Percentiles rank a stretch among this genome's conserved stretches.
phyloP scores from a whole-genome alignment of 345 rosid species.

The Fremontodendron californicum region DNA sequence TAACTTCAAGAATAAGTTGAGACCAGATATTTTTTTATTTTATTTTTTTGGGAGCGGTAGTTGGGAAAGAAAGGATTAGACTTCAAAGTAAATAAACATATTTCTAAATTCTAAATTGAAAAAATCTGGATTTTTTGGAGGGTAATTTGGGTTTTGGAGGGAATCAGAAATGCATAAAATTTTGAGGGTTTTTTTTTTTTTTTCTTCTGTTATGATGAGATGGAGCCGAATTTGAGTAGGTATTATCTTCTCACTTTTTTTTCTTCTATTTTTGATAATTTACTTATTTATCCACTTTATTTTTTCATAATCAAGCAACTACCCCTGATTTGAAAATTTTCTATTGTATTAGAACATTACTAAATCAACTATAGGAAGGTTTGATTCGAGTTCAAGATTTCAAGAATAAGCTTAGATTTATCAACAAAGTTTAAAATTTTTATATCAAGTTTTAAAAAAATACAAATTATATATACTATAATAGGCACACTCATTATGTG shows the following conservation, averaged over 20 bases:
- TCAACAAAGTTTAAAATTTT: no score
- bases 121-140: slow-evolving; percentile 22
- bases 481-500: no score
- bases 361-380: no score
- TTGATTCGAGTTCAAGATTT: no score
- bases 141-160: slow-evolving; percentile 20
- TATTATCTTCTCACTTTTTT: background rate
- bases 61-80: background rate
- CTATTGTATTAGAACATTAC: no score
- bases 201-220: background rate
- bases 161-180: background rate
- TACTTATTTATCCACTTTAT: no score
- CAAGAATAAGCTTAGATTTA: no score
- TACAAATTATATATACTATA: no score
- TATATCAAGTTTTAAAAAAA: no score
- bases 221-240: background rate
- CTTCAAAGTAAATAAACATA: slow-evolving; percentile 9
- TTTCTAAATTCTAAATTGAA: background rate
- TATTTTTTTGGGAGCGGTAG: background rate
- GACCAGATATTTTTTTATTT: background rate
- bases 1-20: background rate
- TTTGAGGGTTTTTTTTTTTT: background rate
- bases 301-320: no score
- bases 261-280: no score
- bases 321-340: no score